Conservation (phyloP, 83 land plant genomes). For the Picea abies region DNA sequence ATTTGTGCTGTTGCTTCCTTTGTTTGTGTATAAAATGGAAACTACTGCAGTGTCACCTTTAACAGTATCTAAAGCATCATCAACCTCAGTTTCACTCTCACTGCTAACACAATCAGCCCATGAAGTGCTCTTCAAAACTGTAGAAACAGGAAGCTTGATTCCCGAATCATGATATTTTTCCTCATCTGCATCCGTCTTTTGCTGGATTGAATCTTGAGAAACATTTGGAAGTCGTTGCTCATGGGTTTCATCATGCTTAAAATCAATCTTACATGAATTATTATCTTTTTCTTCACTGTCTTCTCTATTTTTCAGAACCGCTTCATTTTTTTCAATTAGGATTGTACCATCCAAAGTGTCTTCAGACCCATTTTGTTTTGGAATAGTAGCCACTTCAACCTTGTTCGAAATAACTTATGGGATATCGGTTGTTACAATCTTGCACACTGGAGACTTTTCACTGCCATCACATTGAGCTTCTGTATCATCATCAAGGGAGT, state of each 20-base stretch:
- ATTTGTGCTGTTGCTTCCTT: not conserved
- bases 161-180: not conserved
- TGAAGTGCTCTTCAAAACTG: not conserved
- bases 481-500: slow-evolving; percentile 5
- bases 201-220: not conserved
- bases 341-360: not conserved
- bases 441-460: not conserved
- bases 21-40: not conserved
- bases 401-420: not conserved
- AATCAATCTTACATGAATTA: not conserved
- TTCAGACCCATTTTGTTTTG: not conserved
- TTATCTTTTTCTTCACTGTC: not conserved
- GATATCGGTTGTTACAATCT: not conserved
- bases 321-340: slow-evolving; percentile 1
- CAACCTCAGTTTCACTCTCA: slow-evolving; percentile 13
- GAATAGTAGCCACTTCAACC: not conserved
- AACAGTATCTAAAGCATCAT: slow-evolving; percentile 11
- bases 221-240: not conserved
- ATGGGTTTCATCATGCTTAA: slow-evolving; percentile 1
- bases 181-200: not conserved
- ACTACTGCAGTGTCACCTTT: slow-evolving; percentile 15
- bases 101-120: not conserved
- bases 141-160: not conserved
- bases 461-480: not conserved
- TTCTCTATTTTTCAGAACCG: not conserved